Base-by-base conservation (phyloP, 1,139 yeast genomes). In the Blastobotrys apis region DNA sequence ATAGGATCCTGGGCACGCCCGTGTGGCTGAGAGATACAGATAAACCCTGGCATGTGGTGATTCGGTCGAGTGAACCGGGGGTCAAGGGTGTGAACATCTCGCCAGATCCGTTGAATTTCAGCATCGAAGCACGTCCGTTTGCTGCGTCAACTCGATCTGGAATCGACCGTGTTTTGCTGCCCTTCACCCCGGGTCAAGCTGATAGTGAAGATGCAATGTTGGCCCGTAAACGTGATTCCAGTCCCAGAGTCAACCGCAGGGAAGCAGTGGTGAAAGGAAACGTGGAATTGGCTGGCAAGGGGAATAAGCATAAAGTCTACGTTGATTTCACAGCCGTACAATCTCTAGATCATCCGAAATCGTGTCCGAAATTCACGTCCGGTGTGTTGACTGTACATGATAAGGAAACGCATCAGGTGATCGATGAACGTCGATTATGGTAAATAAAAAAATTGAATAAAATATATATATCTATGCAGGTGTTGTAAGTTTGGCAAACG, bases 1-100 rank as follows among this genome's bases (percentile, higher is more conserved):
- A 52, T 23, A 33, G 39, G 8, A 22, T 48, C 9, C 33, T 54
- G 25, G 59, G 58, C 19, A 51, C 49, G 17, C 54, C 54, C 3
- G 39, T 50, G 10, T 43, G 38, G 19, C 22, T 51, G 26, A 48
- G 47, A 19, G 20, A 39, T 6, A 32, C 22, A 6, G 27, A 38
- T 13, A 47, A 48, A 10, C 47, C 42, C 12, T 51, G 46, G 33
- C 45, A 48, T 12, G 44, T 55, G 9, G 38, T 37, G 13, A 41
- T 54, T 19, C 44, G 53, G 31, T 44, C 54, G 10, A 52, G 57
- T 3, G 53, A 52, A 8, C 56, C 57, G 5, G 56, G 57, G n/a
- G 45, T 54, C 39, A 50, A 48, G 27, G 57, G 57, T 3, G 12
- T 54, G 5, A 40, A 45, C 43, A 33, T 54, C 12, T 49, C 45